These are phyloP conservation scores for Eragrostis tef DNA, from an alignment of 202 grass and related monocot species.

Conservation along the genomic window DNA sequence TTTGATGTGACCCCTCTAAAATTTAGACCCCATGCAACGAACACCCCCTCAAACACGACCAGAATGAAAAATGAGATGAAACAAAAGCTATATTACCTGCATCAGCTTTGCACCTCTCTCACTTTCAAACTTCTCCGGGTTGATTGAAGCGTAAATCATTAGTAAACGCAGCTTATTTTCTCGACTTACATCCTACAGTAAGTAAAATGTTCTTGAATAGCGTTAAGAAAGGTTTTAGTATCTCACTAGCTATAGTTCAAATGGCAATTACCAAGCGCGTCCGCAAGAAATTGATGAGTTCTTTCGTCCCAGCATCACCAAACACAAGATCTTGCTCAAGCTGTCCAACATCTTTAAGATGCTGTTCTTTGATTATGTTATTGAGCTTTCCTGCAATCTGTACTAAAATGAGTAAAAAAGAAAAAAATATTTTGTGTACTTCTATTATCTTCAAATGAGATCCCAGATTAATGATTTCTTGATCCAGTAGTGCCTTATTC, in stretches of 20 bases:
- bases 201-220: slow-evolving; percentile 25
- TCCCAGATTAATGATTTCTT: not conserved
- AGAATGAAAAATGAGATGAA: not conserved
- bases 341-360: slow-evolving; percentile 71
- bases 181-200: slow-evolving; percentile 64
- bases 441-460: not conserved
- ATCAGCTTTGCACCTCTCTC: slow-evolving; percentile 71
- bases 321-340: slow-evolving; percentile 87
- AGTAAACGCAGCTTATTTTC: slow-evolving; percentile 79
- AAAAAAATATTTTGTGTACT: not conserved
- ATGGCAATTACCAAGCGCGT: slow-evolving; percentile 57
- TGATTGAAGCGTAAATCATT: slow-evolving; percentile 76
- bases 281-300: slow-evolving; percentile 79
- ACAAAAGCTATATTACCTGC: slow-evolving; percentile 60
- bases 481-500: not conserved
- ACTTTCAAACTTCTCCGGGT: slow-evolving; percentile 78
- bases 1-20: no score
- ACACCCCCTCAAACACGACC: no score
- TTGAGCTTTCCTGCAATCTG: slow-evolving; percentile 84
- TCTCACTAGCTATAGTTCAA: slow-evolving; percentile 28
- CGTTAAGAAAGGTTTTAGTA: not conserved
- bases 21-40: no score
- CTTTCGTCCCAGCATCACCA: slow-evolving; percentile 80
- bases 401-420: slow-evolving; percentile 39
- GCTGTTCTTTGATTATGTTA: slow-evolving; percentile 66